Evolutionary conservation across 2,329 filamentous ascomycete genomes (phyloP), one percentile per base, ranked within the genome.

Genomic region (Xylariaceae sp.): DNA sequence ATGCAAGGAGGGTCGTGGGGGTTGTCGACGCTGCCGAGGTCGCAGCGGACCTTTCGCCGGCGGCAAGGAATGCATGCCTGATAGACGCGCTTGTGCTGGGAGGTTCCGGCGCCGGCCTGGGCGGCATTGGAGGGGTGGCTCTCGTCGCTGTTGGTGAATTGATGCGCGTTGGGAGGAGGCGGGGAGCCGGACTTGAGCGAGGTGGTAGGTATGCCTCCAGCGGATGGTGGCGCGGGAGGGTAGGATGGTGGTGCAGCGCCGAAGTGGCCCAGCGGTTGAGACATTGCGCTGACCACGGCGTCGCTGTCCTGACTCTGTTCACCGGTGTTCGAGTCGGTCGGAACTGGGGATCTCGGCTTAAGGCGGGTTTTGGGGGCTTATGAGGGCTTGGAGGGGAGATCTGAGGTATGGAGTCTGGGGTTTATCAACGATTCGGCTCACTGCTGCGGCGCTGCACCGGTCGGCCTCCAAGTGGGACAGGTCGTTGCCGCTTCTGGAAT

Each of bases 1-100:
- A 93, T 89, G 71, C 94, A 99, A 2, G 94, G 94, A 50, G 93
- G 93, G 63, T 96, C 90, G 71, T 92, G 86, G 19, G 94, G 94
- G 64, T 94, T 93, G 73, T 97, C 94, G 67, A 97, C 93, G 64
- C 86, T 88, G 51, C 82, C 82, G 6, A 86, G 72, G 59, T 84
- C 81, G 69, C 80, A 84, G 53, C 82, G 77, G 22, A 86, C 81
- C 66, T 85, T 85, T 59, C 81, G 76, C 3, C 80, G 77, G 16
- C 81, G 79, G 57, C 81, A 84, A 6, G 81, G 81, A 45, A 84
- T 84, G 65, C 81, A 84, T 31, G 81, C 81, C 63, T 84, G 81
- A 58, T 84, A 84, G 58, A 84, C 81, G 48, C 81, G 79, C 68
- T 83, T 83, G 66, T 84, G 80, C 61, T 80, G 78, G 19, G 63